Conservation (phyloP, 768 basidiomycete genomes). For the Mycena venus region DNA sequence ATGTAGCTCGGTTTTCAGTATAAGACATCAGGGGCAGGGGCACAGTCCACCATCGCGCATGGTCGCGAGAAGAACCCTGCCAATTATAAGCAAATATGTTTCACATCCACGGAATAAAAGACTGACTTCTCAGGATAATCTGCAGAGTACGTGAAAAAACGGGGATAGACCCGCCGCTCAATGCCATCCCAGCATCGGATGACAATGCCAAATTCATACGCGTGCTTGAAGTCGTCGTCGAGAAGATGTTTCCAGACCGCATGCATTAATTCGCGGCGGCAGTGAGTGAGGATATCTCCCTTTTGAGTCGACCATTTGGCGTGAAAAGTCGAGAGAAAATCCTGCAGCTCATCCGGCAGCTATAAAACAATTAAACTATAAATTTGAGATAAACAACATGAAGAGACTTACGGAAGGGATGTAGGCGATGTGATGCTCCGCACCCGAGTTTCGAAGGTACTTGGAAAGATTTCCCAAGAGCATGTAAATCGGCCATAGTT, state of each 20-base stretch:
- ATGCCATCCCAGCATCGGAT: slow-evolving; percentile 39
- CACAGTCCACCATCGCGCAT: slow-evolving; percentile 32
- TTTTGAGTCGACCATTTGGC: slow-evolving; percentile 31
- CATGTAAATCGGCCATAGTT: slow-evolving; percentile 52
- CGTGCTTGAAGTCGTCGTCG: slow-evolving; percentile 40
- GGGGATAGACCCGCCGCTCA: slow-evolving; percentile 35
- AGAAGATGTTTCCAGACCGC: slow-evolving; percentile 40
- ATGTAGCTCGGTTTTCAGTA: slow-evolving; percentile 31
- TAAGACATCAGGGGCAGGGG: slow-evolving; percentile 38
- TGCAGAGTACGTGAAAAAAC: slow-evolving; percentile 40
- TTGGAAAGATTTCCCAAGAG: slow-evolving; percentile 51
- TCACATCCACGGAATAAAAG: neutral
- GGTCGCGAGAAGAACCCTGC: slow-evolving; percentile 24
- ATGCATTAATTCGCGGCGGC: slow-evolving; percentile 43
- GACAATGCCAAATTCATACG: slow-evolving; percentile 40
- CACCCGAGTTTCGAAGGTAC: slow-evolving; percentile 40
- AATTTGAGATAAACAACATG: neutral
- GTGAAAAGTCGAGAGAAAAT: slow-evolving; percentile 29
- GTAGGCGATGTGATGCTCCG: slow-evolving; percentile 48
- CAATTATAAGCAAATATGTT: too few relatives aligned
- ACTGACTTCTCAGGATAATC: slow-evolving; percentile 43
- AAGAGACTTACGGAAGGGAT: slow-evolving; percentile 43
- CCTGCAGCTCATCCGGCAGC: slow-evolving; percentile 44
- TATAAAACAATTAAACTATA: slow-evolving; percentile 3
- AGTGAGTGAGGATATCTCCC: slow-evolving; percentile 39